A percentile compares a stretch with the other conserved stretches of the same genome.
phyloP scores from a whole-genome alignment of 148 eudicot genomes.

The Selenicereus undatus region DNA sequence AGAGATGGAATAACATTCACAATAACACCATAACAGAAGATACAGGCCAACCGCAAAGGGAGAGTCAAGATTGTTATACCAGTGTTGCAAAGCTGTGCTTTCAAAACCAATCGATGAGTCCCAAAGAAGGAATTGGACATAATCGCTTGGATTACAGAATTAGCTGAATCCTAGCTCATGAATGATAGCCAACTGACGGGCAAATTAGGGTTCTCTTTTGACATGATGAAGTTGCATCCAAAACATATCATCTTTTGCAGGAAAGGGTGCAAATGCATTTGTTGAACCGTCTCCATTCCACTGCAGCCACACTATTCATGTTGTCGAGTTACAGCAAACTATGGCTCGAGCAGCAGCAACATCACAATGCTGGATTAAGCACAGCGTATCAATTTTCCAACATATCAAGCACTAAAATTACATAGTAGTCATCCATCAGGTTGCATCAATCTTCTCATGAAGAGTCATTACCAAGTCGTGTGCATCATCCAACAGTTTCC shows the following conservation, averaged over 20 bases:
- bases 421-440: slow-evolving; percentile 13
- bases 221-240: neutral
- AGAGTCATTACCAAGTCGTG: slow-evolving; percentile 84
- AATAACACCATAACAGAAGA: neutral
- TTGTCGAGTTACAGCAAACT: neutral
- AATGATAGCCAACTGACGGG: neutral
- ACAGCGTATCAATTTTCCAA: slow-evolving; percentile 6
- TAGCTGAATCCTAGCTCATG: neutral
- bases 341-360: slow-evolving; percentile 10
- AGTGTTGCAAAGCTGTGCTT: neutral
- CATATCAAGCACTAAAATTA: neutral
- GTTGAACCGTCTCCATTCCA: neutral
- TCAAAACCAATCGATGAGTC: neutral
- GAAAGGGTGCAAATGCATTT: neutral
- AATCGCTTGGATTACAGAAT: neutral
- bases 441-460: slow-evolving; percentile 69
- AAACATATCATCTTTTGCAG: neutral
- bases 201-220: neutral
- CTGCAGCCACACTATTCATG: neutral
- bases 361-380: slow-evolving; percentile 17
- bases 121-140: neutral
- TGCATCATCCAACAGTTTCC: slow-evolving; percentile 94
- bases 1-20: neutral
- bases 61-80: neutral
- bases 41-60: neutral